Conservation (phyloP, 78 protist genomes). For the Blattamonas nauphoetae region DNA sequence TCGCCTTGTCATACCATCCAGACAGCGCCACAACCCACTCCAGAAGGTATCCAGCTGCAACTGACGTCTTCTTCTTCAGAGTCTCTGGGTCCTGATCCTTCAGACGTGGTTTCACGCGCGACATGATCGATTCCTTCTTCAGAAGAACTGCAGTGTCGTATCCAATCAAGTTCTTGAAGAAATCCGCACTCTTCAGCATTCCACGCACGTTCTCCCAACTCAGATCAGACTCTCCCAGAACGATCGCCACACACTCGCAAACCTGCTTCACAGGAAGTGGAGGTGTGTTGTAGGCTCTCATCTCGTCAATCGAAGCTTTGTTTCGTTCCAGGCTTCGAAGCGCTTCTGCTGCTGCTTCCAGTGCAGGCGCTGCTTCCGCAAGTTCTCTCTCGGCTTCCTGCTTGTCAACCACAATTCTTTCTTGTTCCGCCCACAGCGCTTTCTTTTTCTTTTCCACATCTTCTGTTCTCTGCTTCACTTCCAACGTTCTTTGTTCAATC, state of each 20-base stretch:
- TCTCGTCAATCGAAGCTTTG: conserved; percentile 46
- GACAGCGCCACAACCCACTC: conserved; percentile 18
- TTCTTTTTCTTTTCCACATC: conserved; percentile 24
- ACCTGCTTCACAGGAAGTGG: conserved; percentile 39
- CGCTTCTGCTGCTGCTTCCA: conserved; percentile 50
- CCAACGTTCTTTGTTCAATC: neutral
- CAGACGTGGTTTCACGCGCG: neutral
- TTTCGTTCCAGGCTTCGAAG: conserved; percentile 27
- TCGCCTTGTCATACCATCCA: conserved; percentile 53
- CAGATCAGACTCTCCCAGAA: conserved; percentile 14
- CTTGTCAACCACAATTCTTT: conserved; percentile 37
- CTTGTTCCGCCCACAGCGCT: conserved; percentile 30
- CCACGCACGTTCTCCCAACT: neutral
- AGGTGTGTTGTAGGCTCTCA: conserved; percentile 52
- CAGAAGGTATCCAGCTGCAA: conserved; percentile 9
- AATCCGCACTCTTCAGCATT: neutral
- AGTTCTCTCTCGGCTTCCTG: conserved; percentile 63
- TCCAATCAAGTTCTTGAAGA: neutral
- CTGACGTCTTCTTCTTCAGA: neutral
- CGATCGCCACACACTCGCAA: conserved; percentile 43
- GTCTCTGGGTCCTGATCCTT: neutral
- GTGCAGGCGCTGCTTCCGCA: conserved; percentile 71
- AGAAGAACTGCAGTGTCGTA: neutral
- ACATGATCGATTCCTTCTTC: neutral
- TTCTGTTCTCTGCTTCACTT: conserved; percentile 34